Evolutionary conservation across 306 rosid genomes (phyloP), one percentile per base, ranked within the genome.

Genomic region (Mimosa pudica): DNA sequence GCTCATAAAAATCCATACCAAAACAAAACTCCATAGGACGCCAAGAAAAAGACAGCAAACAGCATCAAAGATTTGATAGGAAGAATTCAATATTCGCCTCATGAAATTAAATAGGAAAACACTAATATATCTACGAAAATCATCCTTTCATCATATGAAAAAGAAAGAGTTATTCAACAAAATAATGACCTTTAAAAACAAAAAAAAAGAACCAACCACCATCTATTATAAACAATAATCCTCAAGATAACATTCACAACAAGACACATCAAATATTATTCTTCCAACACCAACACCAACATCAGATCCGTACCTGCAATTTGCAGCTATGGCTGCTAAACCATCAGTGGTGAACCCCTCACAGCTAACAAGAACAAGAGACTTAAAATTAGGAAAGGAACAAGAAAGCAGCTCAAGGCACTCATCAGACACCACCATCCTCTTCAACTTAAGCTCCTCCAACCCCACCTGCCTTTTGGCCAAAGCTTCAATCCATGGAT

Each of bases 291-390:
- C 35, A 18, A 35, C 58, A 55, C 9, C 35, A 18, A 35, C 58
- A 55, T 57, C 71, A 83, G 73, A 74, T 66, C n/a, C 30, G 80
- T 72, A 95, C 98, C 92, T 90, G 85, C 99, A 95, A 84, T 95
- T 90, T 66, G 98, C 88, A 84, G 98, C 98, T 33, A 95, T 32
- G 61, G 97, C 92, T 75, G 96, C 94, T 20, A 95, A 96, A 73
- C 98, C 99, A 84, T 86, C 91, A 35, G 99, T 91, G 75, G 97
- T 80, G 81, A 95, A 95, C 73, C 98, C 99, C 82, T 95, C 97
- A 80, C 99, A 95, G 86, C 91, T 91, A 76, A 90, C 90, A 70
- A 95, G 96, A 41, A 91, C 91, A 54, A 95, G 85, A 46, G 97
- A 87, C 87, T 93, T 95, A 18, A 95, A 93, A 81, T 89, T 86